Evolutionary conservation across 2,329 filamentous ascomycete species (phyloP), one percentile per base, ranked within the genome.

Genomic region (Immersiporthe knoxdaviesiana): DNA sequence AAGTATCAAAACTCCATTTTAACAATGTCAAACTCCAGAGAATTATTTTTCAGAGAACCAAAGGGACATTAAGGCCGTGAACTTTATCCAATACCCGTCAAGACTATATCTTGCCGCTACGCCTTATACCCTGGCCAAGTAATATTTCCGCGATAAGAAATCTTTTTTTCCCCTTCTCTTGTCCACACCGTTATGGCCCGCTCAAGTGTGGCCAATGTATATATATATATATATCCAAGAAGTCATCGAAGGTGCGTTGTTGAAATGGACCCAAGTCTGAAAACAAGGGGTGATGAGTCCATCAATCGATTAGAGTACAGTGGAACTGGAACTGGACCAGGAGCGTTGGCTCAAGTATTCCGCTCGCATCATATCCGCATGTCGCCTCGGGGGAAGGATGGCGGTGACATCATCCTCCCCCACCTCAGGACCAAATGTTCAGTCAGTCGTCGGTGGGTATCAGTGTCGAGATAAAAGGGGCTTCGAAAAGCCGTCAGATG

Each of bases 161-260:
- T 65, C 50, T 37, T 24, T 58, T 35, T n/a, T n/a, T n/a, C n/a
- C n/a, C 30, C 50, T 44, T 58, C 37, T 59, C n/a, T 62, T 65
- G 52, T n/a, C 52, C 50, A 44, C 50, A 52, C 27, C 14, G 35
- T 41, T 41, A 44, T 21, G 35, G 52, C 16, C 50, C n/a, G 16
- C 6, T 58, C 16, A 18, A 54, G 63, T 59, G 37, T 65, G 37
- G 54, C 52, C 35, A 65, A 65, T 64, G 52, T 54, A 65, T 65
- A 35, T 35, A 35, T 65, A 65, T 65, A 58, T 64, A 64, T 54
- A 65, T 65, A 65, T 54, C 52, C 52, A 56, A 58, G 63, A 65
- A 65, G 18, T 47, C 54, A 58, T 41, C 50, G 27, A 35, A 44
- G n/a, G 16, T 41, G 50, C 44, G 44, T 37, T 44, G 32, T 35